Conservation (phyloP, 306 rosid species). For the Vigna trinervia region DNA sequence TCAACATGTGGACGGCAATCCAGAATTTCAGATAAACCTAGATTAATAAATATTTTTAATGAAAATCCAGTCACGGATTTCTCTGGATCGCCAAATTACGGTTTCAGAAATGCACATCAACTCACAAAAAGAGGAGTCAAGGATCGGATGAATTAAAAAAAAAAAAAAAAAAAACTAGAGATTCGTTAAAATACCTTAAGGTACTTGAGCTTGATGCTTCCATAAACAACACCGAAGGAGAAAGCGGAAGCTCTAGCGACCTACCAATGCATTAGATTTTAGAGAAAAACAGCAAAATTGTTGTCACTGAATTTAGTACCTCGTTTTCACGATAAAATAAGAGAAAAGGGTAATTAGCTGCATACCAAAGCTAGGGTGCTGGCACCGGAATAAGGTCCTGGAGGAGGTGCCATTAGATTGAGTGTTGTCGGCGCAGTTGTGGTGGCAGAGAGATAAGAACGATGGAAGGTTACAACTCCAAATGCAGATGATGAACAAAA, state of each 20-base stretch:
- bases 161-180: no score
- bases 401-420: conserved; percentile 75
- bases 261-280: conserved; percentile 41
- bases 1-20: neutral
- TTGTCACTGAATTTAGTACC: neutral
- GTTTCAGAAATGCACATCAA: neutral
- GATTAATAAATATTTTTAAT: neutral
- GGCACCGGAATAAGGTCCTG: conserved; percentile 90
- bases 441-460: neutral
- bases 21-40: conserved; percentile 26
- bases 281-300: neutral
- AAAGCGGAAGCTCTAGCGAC: conserved; percentile 94
- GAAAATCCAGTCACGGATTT: neutral
- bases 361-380: conserved; percentile 91
- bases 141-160: conserved; percentile 2
- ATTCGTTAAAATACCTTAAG: conserved; percentile 63
- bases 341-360: neutral
- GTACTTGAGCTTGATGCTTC: conserved; percentile 79
- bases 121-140: neutral
- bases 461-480: conserved; percentile 24
- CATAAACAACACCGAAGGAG: conserved; percentile 84
- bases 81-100: conserved; percentile 16
- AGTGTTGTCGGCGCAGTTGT: neutral
- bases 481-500: neutral
- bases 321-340: conserved; percentile 1